phyloP scores from a whole-genome alignment of 768 basidiomycete species.

The Suillus placidus region DNA sequence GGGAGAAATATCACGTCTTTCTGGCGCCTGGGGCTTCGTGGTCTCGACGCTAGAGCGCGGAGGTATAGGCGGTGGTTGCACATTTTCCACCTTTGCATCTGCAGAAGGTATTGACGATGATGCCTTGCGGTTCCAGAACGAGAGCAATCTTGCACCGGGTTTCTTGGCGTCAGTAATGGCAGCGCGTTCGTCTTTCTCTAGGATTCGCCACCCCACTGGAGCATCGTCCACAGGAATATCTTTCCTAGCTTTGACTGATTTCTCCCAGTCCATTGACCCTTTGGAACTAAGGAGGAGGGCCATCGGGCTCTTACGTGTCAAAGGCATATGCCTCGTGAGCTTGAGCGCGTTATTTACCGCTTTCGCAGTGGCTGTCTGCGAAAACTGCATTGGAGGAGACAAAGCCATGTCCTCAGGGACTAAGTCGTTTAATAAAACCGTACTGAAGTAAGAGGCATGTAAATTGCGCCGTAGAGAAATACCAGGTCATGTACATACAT shows the following conservation, averaged over 20 bases:
- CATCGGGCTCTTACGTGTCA: conserved; percentile 64
- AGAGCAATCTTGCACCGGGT: conserved; percentile 59
- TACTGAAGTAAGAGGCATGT: conserved; percentile 35
- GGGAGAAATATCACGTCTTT: conserved; percentile 21
- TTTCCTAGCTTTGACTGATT: conserved; percentile 57
- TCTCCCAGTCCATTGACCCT: conserved; percentile 78
- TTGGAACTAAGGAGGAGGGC: conserved; percentile 69
- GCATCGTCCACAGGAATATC: conserved; percentile 51
- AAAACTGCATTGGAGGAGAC: conserved; percentile 51
- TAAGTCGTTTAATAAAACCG: conserved; percentile 42
- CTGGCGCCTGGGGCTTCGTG: conserved; percentile 16
- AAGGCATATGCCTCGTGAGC: conserved; percentile 59
- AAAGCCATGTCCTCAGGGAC: conserved; percentile 55
- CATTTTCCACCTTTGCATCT: conserved; percentile 22
- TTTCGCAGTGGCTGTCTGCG: conserved; percentile 59
- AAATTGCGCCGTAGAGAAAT: conserved; percentile 10
- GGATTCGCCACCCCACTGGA: conserved; percentile 73
- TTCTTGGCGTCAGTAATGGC: conserved; percentile 44
- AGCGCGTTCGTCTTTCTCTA: conserved; percentile 52
- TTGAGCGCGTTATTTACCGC: conserved; percentile 62
- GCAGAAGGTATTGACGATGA: conserved; percentile 28
- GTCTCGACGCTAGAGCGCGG: conserved; percentile 36
- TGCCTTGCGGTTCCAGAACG: conserved; percentile 64
- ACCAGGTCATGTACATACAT: conserved; percentile 51
- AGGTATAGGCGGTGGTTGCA: conserved; percentile 23